These are phyloP conservation scores for Lachancea sp. DNA, from an alignment of 805 yeast genomes.

Conservation along the genomic window DNA sequence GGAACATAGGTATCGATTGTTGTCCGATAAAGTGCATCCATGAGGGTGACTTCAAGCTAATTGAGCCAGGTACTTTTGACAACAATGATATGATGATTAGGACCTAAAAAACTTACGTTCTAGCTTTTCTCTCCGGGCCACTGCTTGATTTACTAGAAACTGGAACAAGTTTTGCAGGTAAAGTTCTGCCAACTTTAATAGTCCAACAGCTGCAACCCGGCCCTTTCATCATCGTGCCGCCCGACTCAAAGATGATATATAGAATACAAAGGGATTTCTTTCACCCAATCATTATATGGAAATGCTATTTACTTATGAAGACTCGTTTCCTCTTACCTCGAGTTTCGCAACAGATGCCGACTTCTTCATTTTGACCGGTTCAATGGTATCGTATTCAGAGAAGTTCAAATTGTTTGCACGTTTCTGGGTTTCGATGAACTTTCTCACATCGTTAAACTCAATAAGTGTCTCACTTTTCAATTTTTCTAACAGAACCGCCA, in stretches of 20 bases:
- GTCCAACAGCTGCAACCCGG: too few relatives aligned
- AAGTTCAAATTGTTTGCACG: slow-evolving; percentile 17
- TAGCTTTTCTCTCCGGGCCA: too few relatives aligned
- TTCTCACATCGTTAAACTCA: slow-evolving; percentile 17
- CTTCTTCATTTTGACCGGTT: slow-evolving; percentile 22
- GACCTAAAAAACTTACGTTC: too few relatives aligned
- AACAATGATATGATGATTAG: too few relatives aligned
- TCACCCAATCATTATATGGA: neutral
- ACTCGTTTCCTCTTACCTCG: slow-evolving; percentile 11
- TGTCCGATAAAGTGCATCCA: too few relatives aligned
- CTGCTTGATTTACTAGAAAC: too few relatives aligned
- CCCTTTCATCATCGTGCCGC: slow-evolving; percentile 1
- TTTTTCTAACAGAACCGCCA: slow-evolving; percentile 44
- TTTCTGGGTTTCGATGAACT: slow-evolving; percentile 15
- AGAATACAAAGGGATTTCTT: slow-evolving; percentile 3
- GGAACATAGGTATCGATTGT: too few relatives aligned
- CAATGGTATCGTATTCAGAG: slow-evolving; percentile 24
- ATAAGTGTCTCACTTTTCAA: slow-evolving; percentile 13
- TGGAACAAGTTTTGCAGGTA: too few relatives aligned
- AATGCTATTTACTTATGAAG: neutral
- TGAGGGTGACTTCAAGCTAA: too few relatives aligned
- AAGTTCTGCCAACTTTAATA: too few relatives aligned
- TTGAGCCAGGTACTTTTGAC: too few relatives aligned
- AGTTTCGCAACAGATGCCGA: slow-evolving; percentile 23
- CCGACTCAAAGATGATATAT: neutral